A percentile compares a stretch with the other conserved stretches of the same genome.
phyloP scores from a whole-genome alignment of 257 asterid genomes.

The Przewalskia tangutica region DNA sequence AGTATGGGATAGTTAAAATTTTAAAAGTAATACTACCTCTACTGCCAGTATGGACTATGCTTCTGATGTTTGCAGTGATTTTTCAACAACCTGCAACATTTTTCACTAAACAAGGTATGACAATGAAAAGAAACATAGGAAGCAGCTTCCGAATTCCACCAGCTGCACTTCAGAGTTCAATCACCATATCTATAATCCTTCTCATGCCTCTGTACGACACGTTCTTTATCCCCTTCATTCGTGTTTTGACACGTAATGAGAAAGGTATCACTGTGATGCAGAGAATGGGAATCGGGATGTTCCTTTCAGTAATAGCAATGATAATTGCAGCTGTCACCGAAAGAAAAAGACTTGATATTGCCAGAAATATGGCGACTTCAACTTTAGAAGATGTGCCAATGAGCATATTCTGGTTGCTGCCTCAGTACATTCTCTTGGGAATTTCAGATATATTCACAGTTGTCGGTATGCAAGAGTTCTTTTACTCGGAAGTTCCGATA shows the following conservation, averaged over 20 bases:
- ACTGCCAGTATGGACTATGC: constrained; percentile 74
- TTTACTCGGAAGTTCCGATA: constrained; percentile 1
- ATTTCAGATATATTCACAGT: constrained; percentile 89
- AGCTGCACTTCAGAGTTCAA: constrained; percentile 93
- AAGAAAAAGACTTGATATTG: constrained; percentile 32
- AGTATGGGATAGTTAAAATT: constrained; percentile 22
- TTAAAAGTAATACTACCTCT: constrained; percentile 38
- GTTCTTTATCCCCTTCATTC: constrained; percentile 55
- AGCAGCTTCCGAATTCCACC: constrained; percentile 72
- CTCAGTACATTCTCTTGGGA: constrained; percentile 76
- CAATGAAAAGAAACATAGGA: constrained; percentile 65
- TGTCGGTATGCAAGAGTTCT: constrained; percentile 94
- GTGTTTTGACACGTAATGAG: constrained; percentile 40
- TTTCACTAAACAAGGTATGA: constrained; percentile 95
- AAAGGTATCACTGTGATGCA: constrained; percentile 70
- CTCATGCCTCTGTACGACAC: constrained; percentile 77
- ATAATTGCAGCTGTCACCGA: constrained; percentile 68
- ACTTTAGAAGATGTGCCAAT: constrained; percentile 24
- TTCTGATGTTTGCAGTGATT: constrained; percentile 77
- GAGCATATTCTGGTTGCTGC: constrained; percentile 83
- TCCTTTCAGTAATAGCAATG: constrained; percentile 74
- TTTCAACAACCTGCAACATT: constrained; percentile 91
- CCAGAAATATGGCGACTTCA: not conserved
- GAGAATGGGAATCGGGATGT: constrained; percentile 88
- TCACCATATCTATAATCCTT: constrained; percentile 59